phyloP scores from a whole-genome alignment of 2,329 filamentous ascomycete genomes.

The Cladosporium sp. region DNA sequence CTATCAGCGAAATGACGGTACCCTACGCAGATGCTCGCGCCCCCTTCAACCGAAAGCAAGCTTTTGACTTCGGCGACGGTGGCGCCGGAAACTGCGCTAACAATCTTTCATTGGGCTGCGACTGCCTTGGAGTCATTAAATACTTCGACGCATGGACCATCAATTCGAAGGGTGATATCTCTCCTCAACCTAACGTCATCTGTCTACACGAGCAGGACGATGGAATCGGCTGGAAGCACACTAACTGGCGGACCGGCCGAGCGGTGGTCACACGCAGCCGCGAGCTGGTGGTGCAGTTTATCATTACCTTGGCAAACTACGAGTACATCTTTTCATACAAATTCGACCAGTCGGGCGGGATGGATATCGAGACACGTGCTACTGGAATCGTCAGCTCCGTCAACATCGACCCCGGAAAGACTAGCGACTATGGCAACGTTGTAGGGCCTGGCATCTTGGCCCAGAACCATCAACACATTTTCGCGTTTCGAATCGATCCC shows the following conservation, averaged over 20 bases:
- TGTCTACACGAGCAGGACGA: conserved; percentile 66
- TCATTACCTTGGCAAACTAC: conserved; percentile 65
- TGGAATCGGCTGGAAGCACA: conserved; percentile 65
- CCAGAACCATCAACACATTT: conserved; percentile 66
- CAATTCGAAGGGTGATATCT: conserved; percentile 49
- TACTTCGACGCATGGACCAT: conserved; percentile 56
- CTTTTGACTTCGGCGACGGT: conserved; percentile 66
- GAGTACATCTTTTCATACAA: conserved; percentile 62
- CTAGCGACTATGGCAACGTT: conserved; percentile 33
- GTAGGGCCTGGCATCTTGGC: conserved; percentile 59
- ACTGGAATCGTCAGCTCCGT: conserved; percentile 58
- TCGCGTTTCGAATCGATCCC: conserved; percentile 59
- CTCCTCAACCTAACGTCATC: conserved; percentile 52
- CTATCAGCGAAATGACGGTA: conserved; percentile 59
- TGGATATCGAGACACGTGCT: conserved; percentile 56
- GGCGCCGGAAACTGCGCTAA: conserved; percentile 63
- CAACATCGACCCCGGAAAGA: conserved; percentile 46
- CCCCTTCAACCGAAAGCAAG: conserved; percentile 63
- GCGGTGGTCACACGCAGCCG: conserved; percentile 57
- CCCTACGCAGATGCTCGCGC: conserved; percentile 58
- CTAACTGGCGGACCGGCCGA: conserved; percentile 58
- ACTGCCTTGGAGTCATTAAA: conserved; percentile 53
- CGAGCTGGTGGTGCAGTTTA: conserved; percentile 60
- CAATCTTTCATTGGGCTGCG: conserved; percentile 61
- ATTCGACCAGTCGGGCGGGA: conserved; percentile 57